These are phyloP conservation scores for Suhomyces xylopsoci DNA, from an alignment of 805 yeast genomes.

Conservation along the genomic window DNA sequence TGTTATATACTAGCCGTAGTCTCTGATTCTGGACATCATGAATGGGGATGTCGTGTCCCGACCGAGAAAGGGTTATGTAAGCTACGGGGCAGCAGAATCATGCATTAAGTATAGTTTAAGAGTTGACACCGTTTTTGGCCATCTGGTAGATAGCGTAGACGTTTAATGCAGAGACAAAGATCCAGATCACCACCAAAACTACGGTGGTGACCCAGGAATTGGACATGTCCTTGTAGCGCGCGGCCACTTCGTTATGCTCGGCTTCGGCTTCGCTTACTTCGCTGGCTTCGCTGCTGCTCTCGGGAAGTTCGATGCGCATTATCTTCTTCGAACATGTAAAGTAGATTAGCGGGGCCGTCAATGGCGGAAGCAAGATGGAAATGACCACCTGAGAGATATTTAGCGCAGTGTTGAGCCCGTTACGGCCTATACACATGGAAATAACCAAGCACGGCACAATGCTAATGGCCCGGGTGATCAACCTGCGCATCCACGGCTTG, in stretches of 20 bases:
- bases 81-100: background rate
- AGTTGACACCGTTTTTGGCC: conserved; percentile 32
- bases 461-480: conserved; percentile 74
- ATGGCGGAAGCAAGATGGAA: conserved; percentile 77
- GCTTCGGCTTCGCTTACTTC: background rate
- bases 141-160: conserved; percentile 52
- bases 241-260: conserved; percentile 6
- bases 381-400: conserved; percentile 85
- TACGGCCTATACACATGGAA: conserved; percentile 66
- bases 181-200: conserved; percentile 60
- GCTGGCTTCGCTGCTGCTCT: background rate
- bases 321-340: conserved; percentile 68
- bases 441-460: conserved; percentile 78
- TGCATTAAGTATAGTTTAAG: background rate
- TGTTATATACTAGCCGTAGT: too few species aligned
- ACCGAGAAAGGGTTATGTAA: background rate
- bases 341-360: conserved; percentile 80
- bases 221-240: conserved; percentile 48
- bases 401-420: conserved; percentile 68
- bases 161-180: conserved; percentile 68
- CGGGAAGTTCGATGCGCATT: conserved; percentile 55
- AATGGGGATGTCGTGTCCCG: background rate
- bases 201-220: conserved; percentile 59
- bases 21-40: background rate
- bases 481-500: conserved; percentile 75